Evolutionary conservation across 192 early-diverging fungal genomes (phyloP), one percentile per base, ranked within the genome.

Genomic region (Linnemannia exigua): DNA sequence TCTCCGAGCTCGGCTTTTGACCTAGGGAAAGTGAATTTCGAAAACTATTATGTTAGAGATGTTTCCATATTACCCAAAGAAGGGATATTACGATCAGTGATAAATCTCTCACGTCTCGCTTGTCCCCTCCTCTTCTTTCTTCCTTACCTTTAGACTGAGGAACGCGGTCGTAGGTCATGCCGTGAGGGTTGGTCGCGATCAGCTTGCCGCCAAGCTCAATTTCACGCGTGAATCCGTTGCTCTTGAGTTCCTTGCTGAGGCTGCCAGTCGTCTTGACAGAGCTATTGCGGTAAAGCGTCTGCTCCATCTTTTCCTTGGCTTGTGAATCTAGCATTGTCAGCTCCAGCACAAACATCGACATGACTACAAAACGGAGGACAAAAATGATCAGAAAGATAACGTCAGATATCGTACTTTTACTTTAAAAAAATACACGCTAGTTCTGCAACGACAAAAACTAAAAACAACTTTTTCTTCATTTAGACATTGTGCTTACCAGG

Each of bases 1-100:
- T 54, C 4, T 90, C 90, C 16, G 92, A 90, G 46, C 92, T 93
- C 33, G 92, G 92, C 63, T 86, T 83, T 12, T 90, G 92, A 7
- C 82, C 90, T 90, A 73, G 3, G 3, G 41, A 6, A 51, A 41
- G 61, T 75, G 70, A 46, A n/a, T n/a, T n/a, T n/a, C n/a, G n/a
- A n/a, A n/a, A n/a, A n/a, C n/a, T n/a, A n/a, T n/a, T n/a, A n/a
- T n/a, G n/a, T n/a, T n/a, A n/a, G n/a, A n/a, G n/a, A n/a, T n/a
- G n/a, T n/a, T n/a, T n/a, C n/a, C n/a, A n/a, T n/a, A n/a, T n/a
- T n/a, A n/a, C n/a, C n/a, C n/a, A n/a, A n/a, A n/a, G n/a, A n/a
- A n/a, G n/a, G n/a, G n/a, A n/a, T n/a, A n/a, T n/a, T n/a, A n/a
- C n/a, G n/a, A n/a, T n/a, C n/a, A n/a, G n/a, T n/a, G n/a, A n/a